A percentile compares a stretch with the other conserved stretches of the same genome.
phyloP scores from a whole-genome alignment of 2,329 filamentous ascomycete genomes.

The Metarhizium humberi region DNA sequence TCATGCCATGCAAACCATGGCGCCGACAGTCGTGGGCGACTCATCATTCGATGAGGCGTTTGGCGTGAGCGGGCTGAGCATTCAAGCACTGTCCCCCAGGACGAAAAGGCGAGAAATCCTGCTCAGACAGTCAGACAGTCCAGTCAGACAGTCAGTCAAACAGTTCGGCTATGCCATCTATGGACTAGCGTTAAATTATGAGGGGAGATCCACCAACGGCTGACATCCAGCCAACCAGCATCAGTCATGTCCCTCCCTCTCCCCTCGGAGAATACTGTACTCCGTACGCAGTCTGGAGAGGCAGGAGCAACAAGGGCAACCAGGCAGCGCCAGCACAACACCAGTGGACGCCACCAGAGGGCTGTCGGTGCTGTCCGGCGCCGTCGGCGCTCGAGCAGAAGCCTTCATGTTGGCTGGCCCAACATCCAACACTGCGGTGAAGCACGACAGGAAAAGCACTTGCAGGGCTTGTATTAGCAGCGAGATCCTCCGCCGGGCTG shows the following conservation, averaged over 20 bases:
- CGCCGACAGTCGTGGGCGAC: no score
- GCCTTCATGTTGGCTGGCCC: background rate
- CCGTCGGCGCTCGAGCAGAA: background rate
- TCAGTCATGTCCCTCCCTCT: no score
- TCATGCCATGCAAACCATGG: no score
- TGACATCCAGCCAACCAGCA: background rate
- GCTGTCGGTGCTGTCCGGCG: background rate
- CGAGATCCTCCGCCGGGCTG: no score
- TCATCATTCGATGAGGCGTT: no score
- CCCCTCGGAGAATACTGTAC: no score
- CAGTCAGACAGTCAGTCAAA: background rate
- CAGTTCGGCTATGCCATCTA: background rate
- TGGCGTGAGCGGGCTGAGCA: no score
- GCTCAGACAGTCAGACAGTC: no score
- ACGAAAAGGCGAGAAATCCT: no score
- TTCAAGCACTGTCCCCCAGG: no score
- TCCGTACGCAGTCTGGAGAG: background rate
- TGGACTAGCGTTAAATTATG: background rate
- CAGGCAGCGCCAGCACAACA: background rate
- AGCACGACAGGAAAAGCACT: no score
- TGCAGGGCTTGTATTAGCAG: no score
- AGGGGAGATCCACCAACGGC: background rate
- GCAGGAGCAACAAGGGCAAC: background rate
- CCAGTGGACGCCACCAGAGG: background rate
- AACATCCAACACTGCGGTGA: background rate